These are phyloP conservation scores for Ambrosiella beaveri DNA, from an alignment of 2,329 filamentous ascomycete genomes.

Conservation along the genomic window DNA sequence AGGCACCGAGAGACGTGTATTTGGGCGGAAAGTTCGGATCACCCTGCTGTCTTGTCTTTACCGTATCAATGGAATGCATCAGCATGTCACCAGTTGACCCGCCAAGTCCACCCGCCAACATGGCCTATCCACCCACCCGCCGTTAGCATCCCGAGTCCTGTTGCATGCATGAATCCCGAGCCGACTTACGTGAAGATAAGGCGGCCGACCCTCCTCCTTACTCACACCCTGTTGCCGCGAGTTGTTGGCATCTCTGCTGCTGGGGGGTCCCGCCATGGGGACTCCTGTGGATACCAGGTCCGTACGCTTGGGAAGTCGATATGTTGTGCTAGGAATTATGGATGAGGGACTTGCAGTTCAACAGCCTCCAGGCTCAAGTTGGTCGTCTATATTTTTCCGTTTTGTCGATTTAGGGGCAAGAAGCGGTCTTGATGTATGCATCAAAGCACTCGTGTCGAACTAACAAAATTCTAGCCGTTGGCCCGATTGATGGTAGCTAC, in stretches of 20 bases:
- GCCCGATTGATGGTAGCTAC: too few species aligned
- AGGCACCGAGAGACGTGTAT: slow-evolving; percentile 77
- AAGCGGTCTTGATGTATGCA: neutral
- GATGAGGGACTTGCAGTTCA: neutral
- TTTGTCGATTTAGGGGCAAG: neutral
- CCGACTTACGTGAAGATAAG: slow-evolving; percentile 26
- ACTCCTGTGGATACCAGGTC: neutral
- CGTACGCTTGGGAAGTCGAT: too few species aligned
- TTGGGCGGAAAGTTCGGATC: slow-evolving; percentile 85
- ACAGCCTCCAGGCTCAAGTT: neutral
- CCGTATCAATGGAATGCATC: slow-evolving; percentile 97
- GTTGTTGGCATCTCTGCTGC: slow-evolving; percentile 5
- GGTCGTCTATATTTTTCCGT: neutral
- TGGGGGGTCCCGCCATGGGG: slow-evolving; percentile 5
- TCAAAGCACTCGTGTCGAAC: neutral
- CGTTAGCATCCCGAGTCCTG: neutral
- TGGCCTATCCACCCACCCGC: slow-evolving; percentile 41
- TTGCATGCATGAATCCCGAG: neutral
- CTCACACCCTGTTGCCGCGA: slow-evolving; percentile 1
- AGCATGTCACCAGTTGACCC: slow-evolving; percentile 89
- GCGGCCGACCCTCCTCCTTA: slow-evolving; percentile 28
- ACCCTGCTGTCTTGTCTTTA: slow-evolving; percentile 95
- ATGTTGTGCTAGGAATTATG: neutral
- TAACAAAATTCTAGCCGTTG: neutral
- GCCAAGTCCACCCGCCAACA: slow-evolving; percentile 86